These are phyloP conservation scores for Boletus sp. DNA, from an alignment of 768 basidiomycete genomes.

Conservation along the genomic window DNA sequence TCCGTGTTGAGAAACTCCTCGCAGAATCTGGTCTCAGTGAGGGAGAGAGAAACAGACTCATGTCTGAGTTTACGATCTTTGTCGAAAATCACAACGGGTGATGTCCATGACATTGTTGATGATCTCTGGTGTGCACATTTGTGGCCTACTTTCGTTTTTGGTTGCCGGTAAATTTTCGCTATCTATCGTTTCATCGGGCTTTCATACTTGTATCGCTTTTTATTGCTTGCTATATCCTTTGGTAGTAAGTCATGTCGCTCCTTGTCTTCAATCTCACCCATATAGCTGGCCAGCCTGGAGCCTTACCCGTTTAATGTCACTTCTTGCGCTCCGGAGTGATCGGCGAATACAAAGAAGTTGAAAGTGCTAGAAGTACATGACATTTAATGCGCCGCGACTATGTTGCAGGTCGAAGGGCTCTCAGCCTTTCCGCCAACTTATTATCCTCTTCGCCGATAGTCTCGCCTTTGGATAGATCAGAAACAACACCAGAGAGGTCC, in stretches of 20 bases:
- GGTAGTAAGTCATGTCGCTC: slow-evolving; percentile 15
- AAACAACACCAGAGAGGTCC: slow-evolving; percentile 52
- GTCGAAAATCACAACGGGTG: slow-evolving; percentile 39
- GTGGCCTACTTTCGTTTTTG: slow-evolving; percentile 12
- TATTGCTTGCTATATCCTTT: slow-evolving; percentile 18
- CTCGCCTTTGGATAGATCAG: slow-evolving; percentile 54
- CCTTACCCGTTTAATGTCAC: slow-evolving; percentile 12
- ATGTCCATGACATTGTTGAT: background rate
- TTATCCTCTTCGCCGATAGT: slow-evolving; percentile 72
- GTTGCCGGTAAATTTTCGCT: slow-evolving; percentile 27
- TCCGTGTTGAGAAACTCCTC: slow-evolving; percentile 60
- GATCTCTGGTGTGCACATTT: slow-evolving; percentile 4
- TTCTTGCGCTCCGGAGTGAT: background rate
- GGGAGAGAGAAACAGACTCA: slow-evolving; percentile 45
- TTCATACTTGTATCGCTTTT: slow-evolving; percentile 16
- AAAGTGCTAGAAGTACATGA: slow-evolving; percentile 12
- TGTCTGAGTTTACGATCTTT: slow-evolving; percentile 61
- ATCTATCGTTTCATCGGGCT: slow-evolving; percentile 18
- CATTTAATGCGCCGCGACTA: slow-evolving; percentile 26
- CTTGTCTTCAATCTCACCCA: slow-evolving; percentile 3
- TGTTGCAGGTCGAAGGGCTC: slow-evolving; percentile 81
- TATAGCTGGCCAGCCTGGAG: slow-evolving; percentile 5
- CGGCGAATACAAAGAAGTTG: background rate
- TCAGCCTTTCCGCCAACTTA: slow-evolving; percentile 79
- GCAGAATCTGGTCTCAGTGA: slow-evolving; percentile 47